Conservation (phyloP, 2,329 filamentous ascomycete genomes). For the Fusarium coicis region DNA sequence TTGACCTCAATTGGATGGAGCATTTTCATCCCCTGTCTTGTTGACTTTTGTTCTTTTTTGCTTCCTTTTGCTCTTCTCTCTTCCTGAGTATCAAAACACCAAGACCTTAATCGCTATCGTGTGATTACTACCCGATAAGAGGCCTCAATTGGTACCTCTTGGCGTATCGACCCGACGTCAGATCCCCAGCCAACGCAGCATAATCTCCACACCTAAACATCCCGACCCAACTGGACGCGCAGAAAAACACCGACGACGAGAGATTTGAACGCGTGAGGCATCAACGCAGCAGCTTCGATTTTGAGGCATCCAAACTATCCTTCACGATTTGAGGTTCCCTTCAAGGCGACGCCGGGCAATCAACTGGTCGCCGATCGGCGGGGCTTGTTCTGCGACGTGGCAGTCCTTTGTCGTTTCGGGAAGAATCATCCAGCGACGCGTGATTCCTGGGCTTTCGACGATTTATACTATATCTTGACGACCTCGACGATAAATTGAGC, state of each 20-base stretch:
- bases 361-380: conserved; percentile 37
- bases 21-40: conserved; percentile 10
- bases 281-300: conserved; percentile 16
- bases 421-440: conserved; percentile 7
- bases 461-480: not conserved
- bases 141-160: conserved; percentile 4
- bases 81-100: not conserved
- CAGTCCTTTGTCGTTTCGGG: not conserved
- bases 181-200: conserved; percentile 22
- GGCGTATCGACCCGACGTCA: conserved; percentile 26
- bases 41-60: conserved; percentile 1
- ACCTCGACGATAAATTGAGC: not conserved
- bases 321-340: not conserved
- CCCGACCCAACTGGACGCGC: conserved; percentile 14
- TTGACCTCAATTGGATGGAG: conserved; percentile 14
- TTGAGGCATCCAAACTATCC: conserved; percentile 7
- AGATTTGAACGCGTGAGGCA: conserved; percentile 18
- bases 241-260: not conserved
- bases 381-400: conserved; percentile 39
- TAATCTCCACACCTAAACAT: conserved; percentile 23
- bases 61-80: conserved; percentile 4
- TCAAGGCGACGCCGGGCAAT: conserved; percentile 23
- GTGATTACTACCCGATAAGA: conserved; percentile 2
- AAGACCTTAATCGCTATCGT: not conserved
- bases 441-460: not conserved